These are phyloP conservation scores for Neurospora sp. DNA, from an alignment of 2,329 filamentous ascomycete genomes.

Conservation along the genomic window DNA sequence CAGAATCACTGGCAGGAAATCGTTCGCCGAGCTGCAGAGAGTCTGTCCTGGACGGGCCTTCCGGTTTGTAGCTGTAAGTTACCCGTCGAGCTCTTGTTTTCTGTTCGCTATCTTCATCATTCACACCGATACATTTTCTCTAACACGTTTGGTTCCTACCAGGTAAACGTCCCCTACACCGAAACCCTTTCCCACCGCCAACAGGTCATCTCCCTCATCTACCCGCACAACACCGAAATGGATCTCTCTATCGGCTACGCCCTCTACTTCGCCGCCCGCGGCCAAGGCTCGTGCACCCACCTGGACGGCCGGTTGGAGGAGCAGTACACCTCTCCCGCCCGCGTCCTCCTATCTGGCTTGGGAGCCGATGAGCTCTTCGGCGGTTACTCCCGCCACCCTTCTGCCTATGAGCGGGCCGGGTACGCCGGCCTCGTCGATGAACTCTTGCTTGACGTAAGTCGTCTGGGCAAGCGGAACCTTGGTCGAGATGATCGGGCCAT, in stretches of 20 bases:
- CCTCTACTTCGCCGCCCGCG: slow-evolving; percentile 88
- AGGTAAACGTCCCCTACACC: slow-evolving; percentile 73
- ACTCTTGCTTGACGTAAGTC: slow-evolving; percentile 71
- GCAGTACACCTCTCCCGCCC: slow-evolving; percentile 58
- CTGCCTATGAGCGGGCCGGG: slow-evolving; percentile 61
- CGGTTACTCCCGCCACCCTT: slow-evolving; percentile 77
- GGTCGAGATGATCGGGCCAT: slow-evolving; percentile 89
- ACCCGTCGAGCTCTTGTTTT: too few relatives aligned
- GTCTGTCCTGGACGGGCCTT: slow-evolving; percentile 64
- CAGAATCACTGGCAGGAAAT: slow-evolving; percentile 73
- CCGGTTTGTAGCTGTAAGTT: slow-evolving; percentile 64
- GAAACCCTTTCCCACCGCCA: slow-evolving; percentile 62
- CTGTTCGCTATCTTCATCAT: not conserved
- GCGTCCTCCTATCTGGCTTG: slow-evolving; percentile 82
- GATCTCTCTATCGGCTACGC: slow-evolving; percentile 89
- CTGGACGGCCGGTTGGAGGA: slow-evolving; percentile 2
- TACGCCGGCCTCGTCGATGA: slow-evolving; percentile 69
- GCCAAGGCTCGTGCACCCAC: slow-evolving; percentile 42
- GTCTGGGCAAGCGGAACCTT: slow-evolving; percentile 87
- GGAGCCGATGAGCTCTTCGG: slow-evolving; percentile 96
- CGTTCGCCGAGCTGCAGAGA: slow-evolving; percentile 61
- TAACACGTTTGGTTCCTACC: slow-evolving; percentile 1
- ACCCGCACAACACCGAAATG: slow-evolving; percentile 97
- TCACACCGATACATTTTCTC: not conserved
- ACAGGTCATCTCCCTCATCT: slow-evolving; percentile 66